These are phyloP conservation scores for Triticum urartu DNA, from an alignment of 176 grass and related monocot species.

Conservation along the genomic window DNA sequence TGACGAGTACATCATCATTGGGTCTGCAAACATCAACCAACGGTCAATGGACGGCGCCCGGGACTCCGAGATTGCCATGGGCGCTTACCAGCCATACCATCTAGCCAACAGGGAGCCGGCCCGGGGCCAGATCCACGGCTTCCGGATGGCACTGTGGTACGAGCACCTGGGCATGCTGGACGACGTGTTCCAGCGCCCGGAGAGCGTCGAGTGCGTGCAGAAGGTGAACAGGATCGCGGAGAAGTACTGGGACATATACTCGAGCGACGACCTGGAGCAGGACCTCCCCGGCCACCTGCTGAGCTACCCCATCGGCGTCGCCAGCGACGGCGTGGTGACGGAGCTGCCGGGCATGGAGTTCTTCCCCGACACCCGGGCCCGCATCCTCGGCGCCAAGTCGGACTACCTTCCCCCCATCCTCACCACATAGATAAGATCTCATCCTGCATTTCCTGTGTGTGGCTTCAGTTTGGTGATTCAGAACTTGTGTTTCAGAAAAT, in stretches of 20 bases:
- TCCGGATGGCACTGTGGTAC: conserved; percentile 78
- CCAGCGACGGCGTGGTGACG: conserved; percentile 24
- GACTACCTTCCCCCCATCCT: conserved; percentile 74
- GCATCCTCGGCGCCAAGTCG: conserved; percentile 56
- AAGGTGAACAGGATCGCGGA: conserved; percentile 68
- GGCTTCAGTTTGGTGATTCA: background rate
- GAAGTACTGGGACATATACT: conserved; percentile 61
- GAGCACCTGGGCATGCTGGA: conserved; percentile 75
- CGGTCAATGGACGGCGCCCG: conserved; percentile 89
- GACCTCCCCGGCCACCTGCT: conserved; percentile 73
- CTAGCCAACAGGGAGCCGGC: conserved; percentile 51
- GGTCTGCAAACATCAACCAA: conserved; percentile 94
- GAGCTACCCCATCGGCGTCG: conserved; percentile 54
- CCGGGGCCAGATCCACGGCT: conserved; percentile 78
- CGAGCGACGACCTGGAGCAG: conserved; percentile 40
- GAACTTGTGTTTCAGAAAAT: background rate
- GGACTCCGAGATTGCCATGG: conserved; percentile 83
- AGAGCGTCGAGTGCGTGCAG: conserved; percentile 50
- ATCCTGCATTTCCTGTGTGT: background rate
- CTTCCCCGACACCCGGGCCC: conserved; percentile 68
- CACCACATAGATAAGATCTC: conserved; percentile 49
- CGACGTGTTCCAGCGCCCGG: conserved; percentile 44
- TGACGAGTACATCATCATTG: conserved; percentile 92
- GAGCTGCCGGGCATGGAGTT: conserved; percentile 46
- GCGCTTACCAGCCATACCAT: conserved; percentile 67